Conservation (phyloP, 2,329 filamentous ascomycete species). For the Aspergillus carbonarius region DNA sequence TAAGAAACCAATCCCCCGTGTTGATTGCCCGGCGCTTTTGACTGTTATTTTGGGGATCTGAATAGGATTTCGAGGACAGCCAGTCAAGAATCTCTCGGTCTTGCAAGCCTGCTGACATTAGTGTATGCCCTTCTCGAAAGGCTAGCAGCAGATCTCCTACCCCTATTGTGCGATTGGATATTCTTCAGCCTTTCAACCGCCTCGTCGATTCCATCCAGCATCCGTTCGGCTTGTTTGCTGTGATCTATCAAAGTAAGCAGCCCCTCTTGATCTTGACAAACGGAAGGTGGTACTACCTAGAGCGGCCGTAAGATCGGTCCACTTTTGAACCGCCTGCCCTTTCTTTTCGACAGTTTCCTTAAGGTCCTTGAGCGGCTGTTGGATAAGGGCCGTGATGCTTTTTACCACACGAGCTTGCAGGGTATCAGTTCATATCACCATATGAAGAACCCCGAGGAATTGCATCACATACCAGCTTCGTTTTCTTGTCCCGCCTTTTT, state of each 20-base stretch:
- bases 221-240: background rate
- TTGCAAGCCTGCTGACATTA: background rate
- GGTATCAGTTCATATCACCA: background rate
- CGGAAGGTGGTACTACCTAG: background rate
- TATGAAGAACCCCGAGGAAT: background rate
- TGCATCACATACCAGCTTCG: background rate
- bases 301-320: background rate
- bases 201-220: background rate
- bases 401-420: background rate
- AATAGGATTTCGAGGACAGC: background rate
- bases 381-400: background rate
- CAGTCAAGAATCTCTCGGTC: background rate
- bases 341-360: background rate
- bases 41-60: background rate
- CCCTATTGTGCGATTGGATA: background rate
- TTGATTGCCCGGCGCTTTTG: background rate
- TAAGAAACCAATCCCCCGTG: background rate
- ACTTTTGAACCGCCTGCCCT: background rate
- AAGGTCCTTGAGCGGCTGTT: background rate
- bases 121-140: background rate
- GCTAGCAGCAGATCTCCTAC: background rate
- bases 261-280: background rate
- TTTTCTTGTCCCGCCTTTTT: background rate
- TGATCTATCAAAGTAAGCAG: background rate
- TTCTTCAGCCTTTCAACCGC: background rate